Evolutionary conservation across 1,284 basidiomycete species (phyloP).

Genomic region (Leccinum subspadiceum): DNA sequence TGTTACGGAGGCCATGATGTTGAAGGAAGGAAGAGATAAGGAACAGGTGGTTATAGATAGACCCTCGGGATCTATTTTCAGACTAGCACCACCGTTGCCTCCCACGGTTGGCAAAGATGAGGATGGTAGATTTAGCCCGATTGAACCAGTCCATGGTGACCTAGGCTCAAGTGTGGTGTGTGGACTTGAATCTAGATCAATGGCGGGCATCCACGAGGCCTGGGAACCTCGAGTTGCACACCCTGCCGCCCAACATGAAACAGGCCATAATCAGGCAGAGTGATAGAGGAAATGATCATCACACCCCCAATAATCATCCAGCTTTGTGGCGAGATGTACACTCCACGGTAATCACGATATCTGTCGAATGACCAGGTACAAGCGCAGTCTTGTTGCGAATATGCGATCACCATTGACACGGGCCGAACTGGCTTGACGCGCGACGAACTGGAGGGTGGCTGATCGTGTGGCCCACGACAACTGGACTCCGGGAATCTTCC

Average conservation of each 20-base stretch:
- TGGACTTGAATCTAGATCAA: conserved; percentile 23
- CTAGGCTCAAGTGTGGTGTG: conserved; percentile 3
- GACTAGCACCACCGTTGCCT: conserved; percentile 2
- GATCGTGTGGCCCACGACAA: not conserved
- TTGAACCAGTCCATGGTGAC: not conserved
- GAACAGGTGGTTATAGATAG: conserved; percentile 10
- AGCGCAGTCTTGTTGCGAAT: not conserved
- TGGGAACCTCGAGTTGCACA: conserved; percentile 7
- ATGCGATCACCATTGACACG: not conserved
- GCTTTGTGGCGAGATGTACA: not conserved
- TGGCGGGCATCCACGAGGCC: conserved; percentile 12
- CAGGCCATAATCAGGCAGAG: conserved; percentile 9
- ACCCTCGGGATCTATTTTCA: conserved; percentile 15
- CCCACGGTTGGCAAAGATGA: not conserved
- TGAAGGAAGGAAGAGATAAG: conserved; percentile 9
- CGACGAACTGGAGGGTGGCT: not conserved
- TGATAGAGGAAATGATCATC: conserved; percentile 3
- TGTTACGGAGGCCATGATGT: conserved; percentile 13
- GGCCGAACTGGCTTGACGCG: not conserved
- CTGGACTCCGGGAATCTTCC: not conserved
- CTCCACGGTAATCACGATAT: not conserved
- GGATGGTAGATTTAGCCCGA: not conserved
- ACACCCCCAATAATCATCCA: conserved; percentile 8
- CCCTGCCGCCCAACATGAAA: conserved; percentile 4
- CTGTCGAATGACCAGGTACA: not conserved